A percentile compares a stretch with the other conserved stretches of the same genome.
phyloP scores from a whole-genome alignment of 257 asterid species.

The Catharanthus roseus region DNA sequence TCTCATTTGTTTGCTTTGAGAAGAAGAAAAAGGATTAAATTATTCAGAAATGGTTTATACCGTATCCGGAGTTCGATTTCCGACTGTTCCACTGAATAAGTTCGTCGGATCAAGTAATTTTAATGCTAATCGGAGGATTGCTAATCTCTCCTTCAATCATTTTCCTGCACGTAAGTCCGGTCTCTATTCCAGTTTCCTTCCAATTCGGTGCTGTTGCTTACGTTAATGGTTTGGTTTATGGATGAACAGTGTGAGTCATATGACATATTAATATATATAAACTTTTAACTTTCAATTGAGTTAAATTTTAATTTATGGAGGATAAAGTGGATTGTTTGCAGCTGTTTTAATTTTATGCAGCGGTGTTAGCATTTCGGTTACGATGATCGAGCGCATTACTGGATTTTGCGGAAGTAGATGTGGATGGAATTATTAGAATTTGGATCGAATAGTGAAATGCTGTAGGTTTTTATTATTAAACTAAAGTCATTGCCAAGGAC shows the following conservation, averaged over 20 bases:
- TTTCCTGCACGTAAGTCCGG: slow-evolving; percentile 37
- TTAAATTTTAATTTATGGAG: too few relatives aligned
- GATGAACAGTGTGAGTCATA: background rate
- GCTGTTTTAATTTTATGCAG: background rate
- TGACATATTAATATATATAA: background rate
- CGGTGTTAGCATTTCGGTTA: too few relatives aligned
- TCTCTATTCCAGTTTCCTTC: background rate
- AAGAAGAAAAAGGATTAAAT: background rate
- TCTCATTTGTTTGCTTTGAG: background rate
- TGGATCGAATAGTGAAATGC: background rate
- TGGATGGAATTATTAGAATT: background rate
- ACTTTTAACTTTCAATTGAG: too few relatives aligned
- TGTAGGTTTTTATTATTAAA: background rate
- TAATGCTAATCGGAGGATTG: slow-evolving; percentile 25
- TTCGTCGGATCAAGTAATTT: slow-evolving; percentile 32
- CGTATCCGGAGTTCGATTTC: slow-evolving; percentile 56
- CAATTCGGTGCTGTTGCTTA: background rate
- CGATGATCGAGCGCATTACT: background rate
- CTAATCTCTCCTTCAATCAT: slow-evolving; percentile 29
- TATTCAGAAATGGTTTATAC: slow-evolving; percentile 51
- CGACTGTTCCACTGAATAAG: slow-evolving; percentile 45
- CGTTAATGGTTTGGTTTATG: background rate
- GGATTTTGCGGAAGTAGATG: background rate
- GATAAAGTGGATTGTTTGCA: background rate
- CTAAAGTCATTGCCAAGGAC: background rate